Evolutionary conservation across 768 basidiomycete species (phyloP).

Genomic region (Tulasnella sp.): DNA sequence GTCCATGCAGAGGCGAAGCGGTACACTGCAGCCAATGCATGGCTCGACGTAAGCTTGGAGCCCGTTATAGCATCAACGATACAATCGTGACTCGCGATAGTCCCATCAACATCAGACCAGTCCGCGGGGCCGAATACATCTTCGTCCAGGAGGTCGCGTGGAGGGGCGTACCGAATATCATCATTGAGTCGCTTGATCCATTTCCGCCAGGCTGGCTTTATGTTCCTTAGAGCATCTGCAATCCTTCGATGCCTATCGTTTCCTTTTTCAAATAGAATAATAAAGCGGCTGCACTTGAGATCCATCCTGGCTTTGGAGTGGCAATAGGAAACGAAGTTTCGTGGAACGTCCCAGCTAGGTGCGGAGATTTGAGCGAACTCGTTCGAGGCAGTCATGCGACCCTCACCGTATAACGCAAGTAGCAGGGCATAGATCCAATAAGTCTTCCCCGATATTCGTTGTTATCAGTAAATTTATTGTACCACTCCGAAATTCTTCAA

Average conservation of each 20-base stretch:
- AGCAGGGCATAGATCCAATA: conserved; percentile 42
- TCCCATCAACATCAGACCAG: conserved; percentile 34
- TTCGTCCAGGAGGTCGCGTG: conserved; percentile 31
- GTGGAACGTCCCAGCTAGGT: conserved; percentile 48
- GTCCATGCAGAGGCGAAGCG: conserved; percentile 31
- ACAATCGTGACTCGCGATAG: conserved; percentile 26
- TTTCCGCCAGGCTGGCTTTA: conserved; percentile 30
- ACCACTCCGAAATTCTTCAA: conserved; percentile 41
- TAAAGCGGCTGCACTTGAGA: conserved; percentile 39
- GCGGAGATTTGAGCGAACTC: neutral
- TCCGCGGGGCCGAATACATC: conserved; percentile 37
- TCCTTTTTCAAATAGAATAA: conserved; percentile 52
- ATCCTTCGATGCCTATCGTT: conserved; percentile 45
- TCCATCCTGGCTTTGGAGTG: conserved; percentile 39
- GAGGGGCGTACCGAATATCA: conserved; percentile 34
- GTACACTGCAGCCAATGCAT: conserved; percentile 47
- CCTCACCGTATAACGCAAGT: conserved; percentile 51
- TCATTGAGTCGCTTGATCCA: conserved; percentile 42
- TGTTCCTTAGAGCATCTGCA: conserved; percentile 33
- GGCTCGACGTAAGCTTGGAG: conserved; percentile 43
- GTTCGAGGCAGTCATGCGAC: neutral
- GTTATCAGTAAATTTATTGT: conserved; percentile 52
- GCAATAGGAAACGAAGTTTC: conserved; percentile 50
- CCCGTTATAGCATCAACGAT: conserved; percentile 55
- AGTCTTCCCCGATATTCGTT: conserved; percentile 46